phyloP scores from a whole-genome alignment of 2,329 filamentous ascomycete genomes.

The Colletotrichum paranaense region DNA sequence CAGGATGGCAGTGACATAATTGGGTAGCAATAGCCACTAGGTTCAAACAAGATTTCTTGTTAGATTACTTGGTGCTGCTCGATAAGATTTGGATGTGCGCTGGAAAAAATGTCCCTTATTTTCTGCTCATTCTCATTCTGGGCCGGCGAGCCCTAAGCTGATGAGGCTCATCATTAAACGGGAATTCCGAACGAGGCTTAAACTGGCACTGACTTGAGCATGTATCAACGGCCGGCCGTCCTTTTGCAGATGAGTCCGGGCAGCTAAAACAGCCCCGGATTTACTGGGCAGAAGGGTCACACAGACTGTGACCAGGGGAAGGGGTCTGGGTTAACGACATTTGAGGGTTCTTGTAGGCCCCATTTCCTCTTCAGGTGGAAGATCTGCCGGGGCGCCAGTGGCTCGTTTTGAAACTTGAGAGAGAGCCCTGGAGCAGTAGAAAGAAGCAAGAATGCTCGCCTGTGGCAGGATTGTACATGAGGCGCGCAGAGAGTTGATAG shows the following conservation, averaged over 20 bases:
- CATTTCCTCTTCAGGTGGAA: conserved; percentile 18
- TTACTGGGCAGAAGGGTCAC: conserved; percentile 1
- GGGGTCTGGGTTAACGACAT: conserved; percentile 24
- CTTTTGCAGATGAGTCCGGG: conserved; percentile 14
- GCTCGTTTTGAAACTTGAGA: neutral
- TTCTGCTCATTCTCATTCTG: neutral
- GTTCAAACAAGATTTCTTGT: neutral
- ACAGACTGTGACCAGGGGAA: conserved; percentile 6
- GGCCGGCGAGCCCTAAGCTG: conserved; percentile 15
- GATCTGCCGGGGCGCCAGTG: neutral
- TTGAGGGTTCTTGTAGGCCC: conserved; percentile 22
- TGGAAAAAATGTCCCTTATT: neutral
- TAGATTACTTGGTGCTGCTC: neutral
- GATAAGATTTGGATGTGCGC: conserved; percentile 20
- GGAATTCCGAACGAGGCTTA: conserved; percentile 5
- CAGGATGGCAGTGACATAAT: neutral
- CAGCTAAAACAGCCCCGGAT: conserved; percentile 29
- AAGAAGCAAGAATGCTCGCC: neutral
- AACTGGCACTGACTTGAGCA: conserved; percentile 2
- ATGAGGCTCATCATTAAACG: conserved; percentile 22
- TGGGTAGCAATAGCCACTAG: neutral
- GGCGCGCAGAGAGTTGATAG: neutral
- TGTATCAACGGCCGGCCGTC: neutral
- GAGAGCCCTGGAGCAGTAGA: neutral
- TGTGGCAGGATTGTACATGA: neutral